Percentiles rank a stretch among this genome's conserved stretches.
Conservation (phyloP, 1,139 yeast genomes). For the Arxiozyma telluris region DNA sequence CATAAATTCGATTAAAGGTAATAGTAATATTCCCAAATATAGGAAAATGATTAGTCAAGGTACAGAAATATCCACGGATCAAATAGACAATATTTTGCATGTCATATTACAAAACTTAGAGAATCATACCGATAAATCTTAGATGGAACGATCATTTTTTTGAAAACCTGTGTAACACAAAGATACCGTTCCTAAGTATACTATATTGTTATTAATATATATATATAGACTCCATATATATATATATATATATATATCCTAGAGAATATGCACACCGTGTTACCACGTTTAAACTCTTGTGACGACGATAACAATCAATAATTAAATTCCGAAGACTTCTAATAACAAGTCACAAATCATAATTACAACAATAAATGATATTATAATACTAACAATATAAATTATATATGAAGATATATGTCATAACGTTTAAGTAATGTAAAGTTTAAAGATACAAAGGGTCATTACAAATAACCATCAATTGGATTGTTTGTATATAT, state of each 20-base stretch:
- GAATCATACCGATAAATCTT: slow-evolving; percentile 8
- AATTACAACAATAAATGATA: too few species aligned
- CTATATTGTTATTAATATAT: too few species aligned
- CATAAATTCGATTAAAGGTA: slow-evolving; percentile 40
- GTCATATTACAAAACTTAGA: slow-evolving; percentile 24
- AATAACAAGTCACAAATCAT: background rate
- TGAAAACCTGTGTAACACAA: background rate
- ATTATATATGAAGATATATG: background rate
- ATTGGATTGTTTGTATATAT: background rate
- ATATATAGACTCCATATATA: too few species aligned
- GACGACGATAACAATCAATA: background rate
- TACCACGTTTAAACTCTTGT: background rate
- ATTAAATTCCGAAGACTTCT: background rate
- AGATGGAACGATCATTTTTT: background rate
- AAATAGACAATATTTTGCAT: slow-evolving; percentile 34
- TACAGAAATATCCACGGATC: slow-evolving; percentile 71
- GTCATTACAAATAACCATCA: background rate
- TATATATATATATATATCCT: too few species aligned
- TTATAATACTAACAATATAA: background rate
- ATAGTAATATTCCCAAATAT: slow-evolving; percentile 63
- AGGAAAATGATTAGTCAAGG: slow-evolving; percentile 73
- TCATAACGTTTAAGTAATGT: slow-evolving; percentile 2
- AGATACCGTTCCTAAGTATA: too few species aligned
- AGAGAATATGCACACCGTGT: background rate
- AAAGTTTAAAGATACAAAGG: slow-evolving; percentile 1